Evolutionary conservation across 129 eudicot genomes (phyloP).

Genomic region (Smallanthus sonchifolius): DNA sequence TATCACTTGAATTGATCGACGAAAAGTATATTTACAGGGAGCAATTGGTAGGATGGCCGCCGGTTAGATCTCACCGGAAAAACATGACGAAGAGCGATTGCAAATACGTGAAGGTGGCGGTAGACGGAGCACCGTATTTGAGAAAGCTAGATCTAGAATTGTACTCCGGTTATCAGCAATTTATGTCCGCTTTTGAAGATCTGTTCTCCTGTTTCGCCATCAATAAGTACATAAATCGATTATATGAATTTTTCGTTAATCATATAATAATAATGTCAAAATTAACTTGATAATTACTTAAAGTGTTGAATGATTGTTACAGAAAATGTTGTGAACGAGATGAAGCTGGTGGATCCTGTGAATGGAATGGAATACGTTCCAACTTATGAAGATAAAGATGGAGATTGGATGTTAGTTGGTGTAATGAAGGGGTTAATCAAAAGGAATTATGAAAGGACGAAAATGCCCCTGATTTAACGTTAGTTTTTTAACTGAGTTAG

Average conservation of each 20-base stretch:
- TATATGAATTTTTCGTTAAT: neutral
- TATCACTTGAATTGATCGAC: neutral
- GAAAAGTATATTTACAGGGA: slow-evolving; percentile 25
- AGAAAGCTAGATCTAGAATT: slow-evolving; percentile 68
- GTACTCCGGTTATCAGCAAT: slow-evolving; percentile 50
- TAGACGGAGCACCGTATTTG: slow-evolving; percentile 90
- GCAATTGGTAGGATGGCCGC: slow-evolving; percentile 91
- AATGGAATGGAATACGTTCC: slow-evolving; percentile 74
- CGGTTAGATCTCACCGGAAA: slow-evolving; percentile 50
- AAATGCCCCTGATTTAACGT: too few relatives aligned
- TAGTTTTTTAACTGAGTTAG: too few relatives aligned
- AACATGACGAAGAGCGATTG: slow-evolving; percentile 28
- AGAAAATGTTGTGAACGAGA: slow-evolving; percentile 41
- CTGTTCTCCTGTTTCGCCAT: slow-evolving; percentile 59
- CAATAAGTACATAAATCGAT: slow-evolving; percentile 23
- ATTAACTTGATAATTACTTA: neutral
- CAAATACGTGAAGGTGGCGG: slow-evolving; percentile 85
- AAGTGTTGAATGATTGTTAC: neutral
- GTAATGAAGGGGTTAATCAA: too few relatives aligned
- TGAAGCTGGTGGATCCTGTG: slow-evolving; percentile 50
- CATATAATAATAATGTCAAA: neutral
- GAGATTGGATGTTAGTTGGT: slow-evolving; percentile 87
- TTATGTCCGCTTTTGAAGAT: slow-evolving; percentile 49
- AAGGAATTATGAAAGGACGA: too few relatives aligned
- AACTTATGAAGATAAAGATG: slow-evolving; percentile 87